These are phyloP conservation scores for Paspalum vaginatum DNA, from an alignment of 176 grass and related monocot species.

Conservation along the genomic window DNA sequence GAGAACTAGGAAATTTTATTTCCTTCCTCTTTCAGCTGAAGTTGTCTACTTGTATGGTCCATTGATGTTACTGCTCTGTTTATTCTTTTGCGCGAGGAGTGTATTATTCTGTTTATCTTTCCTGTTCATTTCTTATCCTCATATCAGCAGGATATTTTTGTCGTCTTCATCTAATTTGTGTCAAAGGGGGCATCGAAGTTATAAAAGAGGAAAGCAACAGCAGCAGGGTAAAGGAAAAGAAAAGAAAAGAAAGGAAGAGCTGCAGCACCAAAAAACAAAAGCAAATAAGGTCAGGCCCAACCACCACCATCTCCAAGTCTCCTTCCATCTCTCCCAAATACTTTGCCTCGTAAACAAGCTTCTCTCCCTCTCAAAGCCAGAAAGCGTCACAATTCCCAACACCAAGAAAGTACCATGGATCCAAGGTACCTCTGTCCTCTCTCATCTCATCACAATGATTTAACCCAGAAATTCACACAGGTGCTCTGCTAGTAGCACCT, in stretches of 20 bases:
- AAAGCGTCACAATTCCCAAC: conserved; percentile 34
- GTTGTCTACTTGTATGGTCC: background rate
- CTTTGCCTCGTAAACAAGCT: conserved; percentile 66
- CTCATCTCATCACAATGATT: conserved; percentile 49
- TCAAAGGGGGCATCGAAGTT: conserved; percentile 25
- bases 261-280: conserved; percentile 53
- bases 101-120: conserved; percentile 9
- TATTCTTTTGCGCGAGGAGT: background rate
- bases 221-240: conserved; percentile 40
- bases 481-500: conserved; percentile 37
- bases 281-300: conserved; percentile 46
- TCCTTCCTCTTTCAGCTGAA: conserved; percentile 21
- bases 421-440: conserved; percentile 19
- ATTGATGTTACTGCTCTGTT: background rate
- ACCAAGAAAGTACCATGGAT: conserved; percentile 40
- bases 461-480: conserved; percentile 43
- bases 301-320: conserved; percentile 33
- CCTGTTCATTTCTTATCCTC: background rate
- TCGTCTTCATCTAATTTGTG: conserved; percentile 26
- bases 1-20: background rate
- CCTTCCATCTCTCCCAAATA: conserved; percentile 7
- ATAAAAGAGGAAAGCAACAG: conserved; percentile 47
- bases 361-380: conserved; percentile 8
- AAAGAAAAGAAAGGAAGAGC: conserved; percentile 40
- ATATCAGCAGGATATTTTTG: conserved; percentile 5